A percentile compares a stretch with the other conserved stretches of the same genome.
phyloP scores from a whole-genome alignment of 75 land plant species.

The Cryptomeria japonica region DNA sequence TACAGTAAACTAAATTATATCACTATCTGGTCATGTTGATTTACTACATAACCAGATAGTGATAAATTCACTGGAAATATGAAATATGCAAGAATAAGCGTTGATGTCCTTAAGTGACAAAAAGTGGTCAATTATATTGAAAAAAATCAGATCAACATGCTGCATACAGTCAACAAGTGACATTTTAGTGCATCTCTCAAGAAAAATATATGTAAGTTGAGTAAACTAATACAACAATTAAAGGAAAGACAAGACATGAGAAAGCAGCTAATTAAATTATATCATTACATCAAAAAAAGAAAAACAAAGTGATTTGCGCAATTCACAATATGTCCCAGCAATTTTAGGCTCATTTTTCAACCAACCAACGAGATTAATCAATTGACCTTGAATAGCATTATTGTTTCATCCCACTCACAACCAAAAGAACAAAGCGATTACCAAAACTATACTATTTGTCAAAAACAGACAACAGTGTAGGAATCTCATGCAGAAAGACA shows the following conservation, averaged over 20 bases:
- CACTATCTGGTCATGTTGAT: too few relatives aligned
- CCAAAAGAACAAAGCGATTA: neutral
- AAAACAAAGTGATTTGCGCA: neutral
- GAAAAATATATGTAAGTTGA: neutral
- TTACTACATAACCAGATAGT: neutral
- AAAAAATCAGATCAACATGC: neutral
- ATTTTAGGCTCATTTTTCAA: neutral
- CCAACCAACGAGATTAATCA: neutral
- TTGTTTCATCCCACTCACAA: neutral
- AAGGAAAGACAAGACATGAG: neutral
- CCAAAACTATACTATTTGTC: neutral
- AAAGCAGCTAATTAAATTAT: neutral
- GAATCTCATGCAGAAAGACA: neutral
- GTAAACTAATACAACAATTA: neutral
- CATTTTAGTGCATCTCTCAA: neutral
- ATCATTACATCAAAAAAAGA: neutral
- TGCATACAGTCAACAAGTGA: neutral
- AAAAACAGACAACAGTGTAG: neutral
- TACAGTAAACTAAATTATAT: too few relatives aligned
- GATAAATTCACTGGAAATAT: neutral
- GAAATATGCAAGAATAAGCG: neutral
- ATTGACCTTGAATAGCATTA: conserved; percentile 3
- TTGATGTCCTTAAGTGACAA: conserved; percentile 2
- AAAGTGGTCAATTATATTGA: neutral
- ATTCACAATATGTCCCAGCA: neutral